Evolutionary conservation across 2,329 filamentous ascomycete species (phyloP), one percentile per base, ranked within the genome.

Genomic region (Trichophyton verrucosum): DNA sequence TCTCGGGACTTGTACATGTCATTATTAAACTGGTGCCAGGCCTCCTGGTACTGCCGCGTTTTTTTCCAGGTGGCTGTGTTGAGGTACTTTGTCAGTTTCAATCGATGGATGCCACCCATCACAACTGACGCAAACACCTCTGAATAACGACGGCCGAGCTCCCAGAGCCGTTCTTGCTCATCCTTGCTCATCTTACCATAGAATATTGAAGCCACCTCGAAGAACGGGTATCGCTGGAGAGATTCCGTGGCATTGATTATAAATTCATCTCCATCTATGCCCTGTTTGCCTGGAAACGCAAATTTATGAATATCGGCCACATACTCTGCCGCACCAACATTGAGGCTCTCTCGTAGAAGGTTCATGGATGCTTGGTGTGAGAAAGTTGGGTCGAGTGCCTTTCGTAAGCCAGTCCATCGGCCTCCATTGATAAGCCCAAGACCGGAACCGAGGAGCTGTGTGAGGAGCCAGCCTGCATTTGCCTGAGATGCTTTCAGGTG

Each of bases 401-500:
- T 44, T 44, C 40, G 40, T 17, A 44, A 15, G 3, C 40, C 40
- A n/a, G 40, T 59, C 72, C 71, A 77, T 24, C 69, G 59, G 1
- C 62, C 22, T 1, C 65, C 62, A 47, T 69, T 77, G 60, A 78
- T 66, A 0, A 79, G 67, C 0, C 77, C 77, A 0, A 80, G 58
- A 61, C 77, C 79, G 49, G 70, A 60, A 0, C 78, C 77, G 0
- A 80, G 70, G 0, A 80, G 66, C 42, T 75, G 63, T 46, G 71
- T 65, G 66, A 78, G 65, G 1, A 74, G 61, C n/a, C 67, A 75
- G 1, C 77, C 78, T 0, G 72, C 69, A 63, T 79, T 69, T 60
- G 76, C 77, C 60, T 72, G 69, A 2, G 61, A 40, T 2, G 75
- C 77, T 63, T 80, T 79, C n/a, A 62, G 46, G 63, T 80, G 77